Evolutionary conservation across 352 stramenopile species (phyloP).

Genomic region (Plasmopara halstedii): DNA sequence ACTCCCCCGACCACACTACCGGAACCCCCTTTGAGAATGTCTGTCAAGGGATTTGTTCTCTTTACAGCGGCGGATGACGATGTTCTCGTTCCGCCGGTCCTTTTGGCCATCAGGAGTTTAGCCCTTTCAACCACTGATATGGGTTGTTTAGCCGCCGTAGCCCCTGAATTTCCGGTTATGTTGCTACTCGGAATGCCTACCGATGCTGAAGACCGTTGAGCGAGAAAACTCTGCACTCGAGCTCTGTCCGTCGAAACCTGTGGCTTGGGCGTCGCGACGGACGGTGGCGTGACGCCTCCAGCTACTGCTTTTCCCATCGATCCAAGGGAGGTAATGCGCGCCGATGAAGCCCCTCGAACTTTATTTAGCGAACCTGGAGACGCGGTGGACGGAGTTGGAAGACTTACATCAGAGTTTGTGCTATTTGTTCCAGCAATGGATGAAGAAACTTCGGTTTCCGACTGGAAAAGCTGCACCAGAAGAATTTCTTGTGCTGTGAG

Average conservation of each 20-base stretch:
- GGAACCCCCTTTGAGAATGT: conserved; percentile 63
- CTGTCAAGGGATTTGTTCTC: conserved; percentile 64
- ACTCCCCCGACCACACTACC: conserved; percentile 59
- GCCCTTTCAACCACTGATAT: conserved; percentile 65
- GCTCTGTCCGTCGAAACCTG: conserved; percentile 45
- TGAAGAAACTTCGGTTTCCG: conserved; percentile 9
- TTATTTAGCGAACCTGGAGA: conserved; percentile 8
- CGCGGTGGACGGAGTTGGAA: conserved; percentile 3
- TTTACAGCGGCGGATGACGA: conserved; percentile 38
- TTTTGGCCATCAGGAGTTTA: conserved; percentile 76
- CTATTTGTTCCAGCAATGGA: conserved; percentile 2
- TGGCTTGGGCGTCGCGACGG: conserved; percentile 37
- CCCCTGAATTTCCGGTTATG: not conserved
- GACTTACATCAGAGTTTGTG: conserved; percentile 5
- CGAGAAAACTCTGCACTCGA: conserved; percentile 57
- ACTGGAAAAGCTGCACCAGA: conserved; percentile 56
- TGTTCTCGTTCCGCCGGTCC: conserved; percentile 22
- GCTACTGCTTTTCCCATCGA: conserved; percentile 9
- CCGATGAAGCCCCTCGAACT: not conserved
- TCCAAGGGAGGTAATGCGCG: conserved; percentile 13
- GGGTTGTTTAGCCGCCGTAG: conserved; percentile 18
- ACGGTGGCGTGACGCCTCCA: conserved; percentile 10
- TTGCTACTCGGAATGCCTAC: conserved; percentile 3
- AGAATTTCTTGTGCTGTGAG: conserved; percentile 75
- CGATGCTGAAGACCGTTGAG: conserved; percentile 29